These are phyloP conservation scores for Acidomyces sp. DNA, from an alignment of 495 filamentous ascomycete genomes.

Conservation along the genomic window DNA sequence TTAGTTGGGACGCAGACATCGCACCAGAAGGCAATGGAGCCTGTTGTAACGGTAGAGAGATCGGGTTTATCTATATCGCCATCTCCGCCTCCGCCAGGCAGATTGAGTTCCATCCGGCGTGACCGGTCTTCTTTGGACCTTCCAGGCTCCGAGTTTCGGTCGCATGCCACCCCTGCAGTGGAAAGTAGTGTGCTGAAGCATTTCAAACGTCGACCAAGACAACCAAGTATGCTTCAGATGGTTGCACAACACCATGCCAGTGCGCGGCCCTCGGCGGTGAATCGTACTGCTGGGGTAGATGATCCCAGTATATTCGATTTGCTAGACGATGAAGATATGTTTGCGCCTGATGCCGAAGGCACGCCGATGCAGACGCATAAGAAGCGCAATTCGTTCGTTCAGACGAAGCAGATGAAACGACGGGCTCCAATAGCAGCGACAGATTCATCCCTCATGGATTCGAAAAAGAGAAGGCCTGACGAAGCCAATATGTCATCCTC, in stretches of 20 bases:
- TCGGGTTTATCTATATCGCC: slow-evolving; percentile 11
- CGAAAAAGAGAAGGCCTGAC: slow-evolving; percentile 12
- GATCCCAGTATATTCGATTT: slow-evolving; percentile 12
- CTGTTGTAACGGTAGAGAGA: not conserved
- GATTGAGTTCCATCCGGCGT: not conserved
- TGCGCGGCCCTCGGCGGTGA: slow-evolving; percentile 7
- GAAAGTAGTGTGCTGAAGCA: slow-evolving; percentile 42
- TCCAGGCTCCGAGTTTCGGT: slow-evolving; percentile 9
- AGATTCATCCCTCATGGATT: not conserved
- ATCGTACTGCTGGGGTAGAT: slow-evolving; percentile 1
- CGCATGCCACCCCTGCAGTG: slow-evolving; percentile 35
- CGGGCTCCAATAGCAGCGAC: not conserved
- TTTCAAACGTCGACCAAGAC: slow-evolving; percentile 51
- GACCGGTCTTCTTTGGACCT: slow-evolving; percentile 8
- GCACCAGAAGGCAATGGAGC: slow-evolving; percentile 5
- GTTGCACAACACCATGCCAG: slow-evolving; percentile 33
- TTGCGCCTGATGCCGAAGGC: slow-evolving; percentile 19
- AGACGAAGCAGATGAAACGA: slow-evolving; percentile 1
- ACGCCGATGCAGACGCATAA: slow-evolving; percentile 8
- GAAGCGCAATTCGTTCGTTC: slow-evolving; percentile 1
- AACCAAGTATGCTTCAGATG: slow-evolving; percentile 56
- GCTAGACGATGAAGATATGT: slow-evolving; percentile 31
- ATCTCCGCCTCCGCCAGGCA: slow-evolving; percentile 13
- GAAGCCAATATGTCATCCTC: slow-evolving; percentile 4
- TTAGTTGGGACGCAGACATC: slow-evolving; percentile 10